A percentile compares a stretch with the other conserved stretches of the same genome.
phyloP scores from a whole-genome alignment of 2,329 filamentous ascomycete genomes.

The Aspergillus sp. region DNA sequence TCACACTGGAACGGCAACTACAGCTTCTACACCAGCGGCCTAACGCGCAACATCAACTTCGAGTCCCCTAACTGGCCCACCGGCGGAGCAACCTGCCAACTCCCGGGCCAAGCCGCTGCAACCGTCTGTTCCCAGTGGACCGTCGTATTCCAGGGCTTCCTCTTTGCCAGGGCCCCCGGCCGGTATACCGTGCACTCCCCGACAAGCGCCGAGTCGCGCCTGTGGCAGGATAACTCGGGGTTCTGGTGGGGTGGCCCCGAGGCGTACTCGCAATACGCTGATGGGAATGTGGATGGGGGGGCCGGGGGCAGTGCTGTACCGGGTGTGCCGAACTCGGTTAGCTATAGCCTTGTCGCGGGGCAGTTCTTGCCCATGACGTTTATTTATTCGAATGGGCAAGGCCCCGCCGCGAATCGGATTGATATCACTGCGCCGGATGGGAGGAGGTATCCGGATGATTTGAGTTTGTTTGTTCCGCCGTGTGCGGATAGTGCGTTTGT shows the following conservation, averaged over 20 bases:
- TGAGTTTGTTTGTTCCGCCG: constrained; percentile 13
- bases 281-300: constrained; percentile 7
- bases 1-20: constrained; percentile 10
- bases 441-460: neutral
- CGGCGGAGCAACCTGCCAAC: neutral
- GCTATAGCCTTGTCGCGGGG: neutral
- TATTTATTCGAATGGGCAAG: constrained; percentile 12
- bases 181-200: neutral
- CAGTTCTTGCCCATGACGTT: constrained; percentile 12
- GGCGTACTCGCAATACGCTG: neutral
- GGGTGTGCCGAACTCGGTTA: neutral
- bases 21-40: constrained; percentile 8
- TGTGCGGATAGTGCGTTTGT: constrained; percentile 13
- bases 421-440: constrained; percentile 1
- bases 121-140: constrained; percentile 10
- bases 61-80: constrained; percentile 5
- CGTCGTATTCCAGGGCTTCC: constrained; percentile 11
- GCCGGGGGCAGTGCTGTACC: neutral
- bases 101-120: neutral
- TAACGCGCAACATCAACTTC: constrained; percentile 8
- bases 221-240: constrained; percentile 8
- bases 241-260: constrained; percentile 10
- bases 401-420: constrained; percentile 3
- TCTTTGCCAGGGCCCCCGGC: neutral
- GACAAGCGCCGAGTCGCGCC: neutral